Evolutionary conservation across 2,329 filamentous ascomycete species (phyloP).

Genomic region (Colletotrichum tofieldiae): DNA sequence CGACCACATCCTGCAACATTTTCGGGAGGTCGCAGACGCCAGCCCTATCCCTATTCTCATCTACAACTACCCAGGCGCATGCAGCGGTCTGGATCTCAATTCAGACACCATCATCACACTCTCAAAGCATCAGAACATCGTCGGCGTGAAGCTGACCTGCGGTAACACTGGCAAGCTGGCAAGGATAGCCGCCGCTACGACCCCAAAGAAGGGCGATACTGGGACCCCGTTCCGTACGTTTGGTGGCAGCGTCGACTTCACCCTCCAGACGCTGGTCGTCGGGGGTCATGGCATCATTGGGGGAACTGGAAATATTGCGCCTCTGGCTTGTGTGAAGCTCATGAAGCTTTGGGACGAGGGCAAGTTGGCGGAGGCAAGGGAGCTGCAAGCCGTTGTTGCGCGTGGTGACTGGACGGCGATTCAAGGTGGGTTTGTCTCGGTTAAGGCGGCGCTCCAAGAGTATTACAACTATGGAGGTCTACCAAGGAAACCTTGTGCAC

Average conservation of each 20-base stretch:
- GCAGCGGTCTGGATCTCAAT: slow-evolving; percentile 78
- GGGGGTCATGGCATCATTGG: slow-evolving; percentile 82
- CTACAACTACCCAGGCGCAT: slow-evolving; percentile 81
- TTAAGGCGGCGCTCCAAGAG: slow-evolving; percentile 75
- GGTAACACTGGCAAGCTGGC: slow-evolving; percentile 75
- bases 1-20: slow-evolving; percentile 72
- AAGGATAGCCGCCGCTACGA: slow-evolving; percentile 60
- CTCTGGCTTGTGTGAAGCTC: slow-evolving; percentile 74
- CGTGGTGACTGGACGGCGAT: slow-evolving; percentile 80
- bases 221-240: slow-evolving; percentile 74
- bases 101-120: slow-evolving; percentile 72
- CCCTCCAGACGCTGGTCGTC: slow-evolving; percentile 77
- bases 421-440: slow-evolving; percentile 77
- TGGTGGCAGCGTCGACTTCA: slow-evolving; percentile 83
- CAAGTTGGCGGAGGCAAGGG: slow-evolving; percentile 70
- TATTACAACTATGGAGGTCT: slow-evolving; percentile 77
- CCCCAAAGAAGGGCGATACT: slow-evolving; percentile 36
- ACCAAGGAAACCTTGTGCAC: slow-evolving; percentile 66
- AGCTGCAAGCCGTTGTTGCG: slow-evolving; percentile 76
- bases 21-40: slow-evolving; percentile 66
- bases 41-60: slow-evolving; percentile 72
- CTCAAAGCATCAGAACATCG: slow-evolving; percentile 68
- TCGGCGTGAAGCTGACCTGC: slow-evolving; percentile 79
- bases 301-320: slow-evolving; percentile 80
- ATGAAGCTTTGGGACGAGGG: slow-evolving; percentile 73